Conservation (phyloP, 176 grass and related monocot genomes). For the Oryza longistaminata region DNA sequence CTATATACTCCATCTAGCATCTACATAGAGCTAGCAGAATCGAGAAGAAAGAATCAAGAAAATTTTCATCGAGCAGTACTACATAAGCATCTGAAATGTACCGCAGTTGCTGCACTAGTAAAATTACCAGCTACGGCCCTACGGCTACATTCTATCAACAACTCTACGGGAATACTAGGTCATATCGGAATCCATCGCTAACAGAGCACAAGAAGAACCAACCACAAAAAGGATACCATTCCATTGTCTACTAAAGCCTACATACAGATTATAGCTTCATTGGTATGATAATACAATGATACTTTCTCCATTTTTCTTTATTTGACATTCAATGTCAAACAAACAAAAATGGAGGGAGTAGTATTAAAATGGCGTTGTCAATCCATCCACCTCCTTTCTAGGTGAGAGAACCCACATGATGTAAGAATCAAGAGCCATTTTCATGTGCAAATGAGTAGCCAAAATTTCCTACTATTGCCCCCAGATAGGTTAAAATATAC, state of each 20-base stretch:
- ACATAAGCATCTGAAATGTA: background rate
- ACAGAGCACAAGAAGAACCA: background rate
- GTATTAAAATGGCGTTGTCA: slow-evolving; percentile 9
- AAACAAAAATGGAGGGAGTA: background rate
- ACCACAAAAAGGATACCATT: background rate
- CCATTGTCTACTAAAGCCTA: background rate
- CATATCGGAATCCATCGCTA: background rate
- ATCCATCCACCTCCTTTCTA: background rate
- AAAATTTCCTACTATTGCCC: slow-evolving; percentile 46
- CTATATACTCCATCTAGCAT: too few relatives aligned
- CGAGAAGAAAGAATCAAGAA: background rate
- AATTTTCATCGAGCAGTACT: background rate
- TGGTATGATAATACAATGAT: slow-evolving; percentile 8
- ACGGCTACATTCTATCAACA: background rate
- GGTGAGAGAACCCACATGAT: slow-evolving; percentile 6
- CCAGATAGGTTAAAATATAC: slow-evolving; percentile 42
- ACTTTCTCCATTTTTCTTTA: too few relatives aligned
- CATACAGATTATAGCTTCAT: slow-evolving; percentile 6
- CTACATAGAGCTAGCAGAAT: background rate
- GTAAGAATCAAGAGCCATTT: slow-evolving; percentile 15
- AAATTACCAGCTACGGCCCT: background rate
- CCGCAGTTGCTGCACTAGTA: background rate
- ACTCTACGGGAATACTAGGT: background rate
- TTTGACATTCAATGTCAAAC: too few relatives aligned
- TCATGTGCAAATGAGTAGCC: slow-evolving; percentile 24